Evolutionary conservation across 768 basidiomycete genomes (phyloP), one percentile per base, ranked within the genome.

Genomic region (Lentinula boryana): DNA sequence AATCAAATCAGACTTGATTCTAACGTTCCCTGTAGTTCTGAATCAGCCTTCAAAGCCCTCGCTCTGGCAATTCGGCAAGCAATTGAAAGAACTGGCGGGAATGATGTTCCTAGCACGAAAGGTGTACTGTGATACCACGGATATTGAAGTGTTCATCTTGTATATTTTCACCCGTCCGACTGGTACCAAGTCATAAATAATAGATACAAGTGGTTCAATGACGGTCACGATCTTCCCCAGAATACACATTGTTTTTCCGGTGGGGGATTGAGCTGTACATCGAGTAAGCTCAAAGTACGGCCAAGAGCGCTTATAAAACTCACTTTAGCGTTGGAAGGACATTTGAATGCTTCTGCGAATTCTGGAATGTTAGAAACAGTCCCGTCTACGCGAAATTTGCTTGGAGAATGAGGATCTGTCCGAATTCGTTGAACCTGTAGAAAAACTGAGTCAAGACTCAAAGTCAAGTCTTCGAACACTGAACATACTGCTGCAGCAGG

Each of bases 41-140:
- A 99, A 74, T 94, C 95, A 3, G 94, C 96, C 4, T 99, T 99
- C 84, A 99, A 99, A 75, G 96, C 97, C 1, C 75, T 98, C 18
- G 97, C 97, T 0, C 78, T 99, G 38, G 97, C 96, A 8, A 95
- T 99, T 65, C 86, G 89, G 59, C 87, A 98, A 73, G 97, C 97
- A n/a, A 90, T 97, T 64, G 85, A 93, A 70, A 80, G 80, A 58
- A 98, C 95, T 1, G 94, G 94, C 4, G 85, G 91, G 4, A 81
- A 85, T 65, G 97, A 99, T 61, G 86, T 98, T 33, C 96, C 96
- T 0, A 95, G 93, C 69, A 98, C 97, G 3, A 99, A 99, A 74
- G 97, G 97, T 49, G 95, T 98, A 5, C 77, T 99, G 55, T 86
- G 71, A 54, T 32, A 5, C 13, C 32, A 46, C 36, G 36, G 13